Evolutionary conservation across 768 basidiomycete species (phyloP).

Genomic region (Kwoniella bestiolae): DNA sequence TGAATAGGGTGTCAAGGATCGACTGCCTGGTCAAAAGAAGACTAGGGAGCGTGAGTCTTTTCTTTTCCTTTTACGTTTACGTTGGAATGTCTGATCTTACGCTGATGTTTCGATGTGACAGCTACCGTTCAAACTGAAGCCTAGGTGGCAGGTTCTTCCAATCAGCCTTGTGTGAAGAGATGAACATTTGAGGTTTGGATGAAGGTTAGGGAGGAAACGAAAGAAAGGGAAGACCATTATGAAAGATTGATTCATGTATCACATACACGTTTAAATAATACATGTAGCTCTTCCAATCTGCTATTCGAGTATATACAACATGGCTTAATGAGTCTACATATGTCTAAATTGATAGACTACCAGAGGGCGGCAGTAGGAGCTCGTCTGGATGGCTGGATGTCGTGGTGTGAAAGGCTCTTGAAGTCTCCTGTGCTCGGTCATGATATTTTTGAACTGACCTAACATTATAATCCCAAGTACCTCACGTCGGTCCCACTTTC

Average conservation of each 20-base stretch:
- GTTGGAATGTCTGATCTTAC: no score
- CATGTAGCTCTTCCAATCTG: background rate
- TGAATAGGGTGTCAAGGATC: constrained; percentile 42
- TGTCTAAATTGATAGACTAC: background rate
- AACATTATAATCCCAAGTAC: no score
- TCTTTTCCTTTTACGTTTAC: background rate
- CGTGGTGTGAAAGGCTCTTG: no score
- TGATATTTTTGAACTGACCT: no score
- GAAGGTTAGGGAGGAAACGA: no score
- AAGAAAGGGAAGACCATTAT: background rate
- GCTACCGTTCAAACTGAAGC: constrained; percentile 50
- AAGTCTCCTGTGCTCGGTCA: no score
- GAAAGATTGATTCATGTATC: background rate
- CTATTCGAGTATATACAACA: background rate
- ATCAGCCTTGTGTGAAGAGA: no score
- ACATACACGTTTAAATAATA: background rate
- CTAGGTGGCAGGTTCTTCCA: constrained; percentile 13
- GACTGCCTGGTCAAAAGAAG: constrained; percentile 42
- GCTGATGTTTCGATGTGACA: constrained; percentile 18
- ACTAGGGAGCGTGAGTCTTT: constrained; percentile 48
- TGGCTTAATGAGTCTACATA: background rate
- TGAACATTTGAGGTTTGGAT: no score
- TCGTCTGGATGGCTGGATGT: no score
- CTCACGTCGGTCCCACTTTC: no score
- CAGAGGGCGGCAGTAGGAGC: no score